Evolutionary conservation across 2,329 filamentous ascomycete species (phyloP), one percentile per base, ranked within the genome.

Genomic region (Colletotrichum sp.): DNA sequence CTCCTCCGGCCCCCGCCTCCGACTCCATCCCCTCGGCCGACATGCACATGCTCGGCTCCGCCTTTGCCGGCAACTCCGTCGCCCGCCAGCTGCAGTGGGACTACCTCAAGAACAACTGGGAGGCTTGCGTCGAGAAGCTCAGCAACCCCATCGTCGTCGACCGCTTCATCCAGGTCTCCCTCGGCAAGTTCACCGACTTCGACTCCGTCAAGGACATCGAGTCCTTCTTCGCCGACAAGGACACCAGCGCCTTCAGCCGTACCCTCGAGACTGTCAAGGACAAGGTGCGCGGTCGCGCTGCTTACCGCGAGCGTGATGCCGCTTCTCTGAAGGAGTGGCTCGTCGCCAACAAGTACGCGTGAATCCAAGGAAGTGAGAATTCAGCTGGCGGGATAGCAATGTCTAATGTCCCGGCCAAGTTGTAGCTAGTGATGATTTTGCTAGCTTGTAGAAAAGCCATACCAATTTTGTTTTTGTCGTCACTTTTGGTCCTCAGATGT

Each of bases 91-190:
- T 93, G 60, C 91, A 98, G 74, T 99, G 97, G 97, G 88, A 93
- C 69, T 98, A 94, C 85, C 91, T 98, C 82, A 95, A 96, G 86
- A 89, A 91, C 59, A 93, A 98, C 86, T 99, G 96, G 95, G 89
- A 92, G 34, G 88, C 90, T 44, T 90, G 98, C 60, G 90, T 93
- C 68, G 87, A 91, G 76, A 94, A 94, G 84, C 89, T 99, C 71
- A 92, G 83, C 57, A 98, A 98, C 86, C 94, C 95, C 78, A 94
- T 98, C 34, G 92, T 98, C 5, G 89, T 98, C 18, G 96, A 99
- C 86, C 93, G 96, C 64, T 98, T 98, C 86, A 87, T 99, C 80
- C 93, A 95, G 80, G 89, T 94, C 79, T 93, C 93, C 60, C 87
- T 99, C 79, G 92, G 92, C 81, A 94, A 95, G 82, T 99, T 98